Percentiles rank a stretch among this genome's conserved stretches.
These are phyloP conservation scores for Paecilomyces sp. DNA, from an alignment of 2,329 filamentous ascomycete species.

Conservation along the genomic window DNA sequence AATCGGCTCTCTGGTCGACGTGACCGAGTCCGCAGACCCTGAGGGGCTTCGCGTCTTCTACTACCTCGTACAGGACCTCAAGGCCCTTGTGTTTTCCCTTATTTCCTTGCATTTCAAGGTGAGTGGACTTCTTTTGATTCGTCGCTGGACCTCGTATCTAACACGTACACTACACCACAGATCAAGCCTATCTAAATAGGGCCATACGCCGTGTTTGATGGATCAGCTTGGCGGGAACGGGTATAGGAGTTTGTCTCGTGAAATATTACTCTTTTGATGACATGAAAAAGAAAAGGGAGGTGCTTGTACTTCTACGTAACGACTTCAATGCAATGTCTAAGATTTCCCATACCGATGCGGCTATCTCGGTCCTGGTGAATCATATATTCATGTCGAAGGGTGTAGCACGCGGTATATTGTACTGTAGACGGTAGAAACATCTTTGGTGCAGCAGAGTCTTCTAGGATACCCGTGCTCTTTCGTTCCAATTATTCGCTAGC, in stretches of 20 bases:
- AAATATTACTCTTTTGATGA: neutral
- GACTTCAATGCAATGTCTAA: neutral
- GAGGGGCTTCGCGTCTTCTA: slow-evolving; percentile 97
- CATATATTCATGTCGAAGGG: neutral
- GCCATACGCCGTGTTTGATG: neutral
- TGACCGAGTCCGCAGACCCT: slow-evolving; percentile 90
- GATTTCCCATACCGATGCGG: neutral
- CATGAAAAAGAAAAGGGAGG: neutral
- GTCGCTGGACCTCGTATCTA: neutral
- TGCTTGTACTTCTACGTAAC: neutral
- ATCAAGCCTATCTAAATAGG: slow-evolving; percentile 44
- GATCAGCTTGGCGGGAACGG: neutral
- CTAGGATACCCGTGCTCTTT: neutral
- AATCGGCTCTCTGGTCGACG: slow-evolving; percentile 93
- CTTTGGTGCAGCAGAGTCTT: neutral
- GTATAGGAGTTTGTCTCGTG: neutral
- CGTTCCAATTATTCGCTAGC: neutral
- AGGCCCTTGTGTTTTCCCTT: slow-evolving; percentile 91
- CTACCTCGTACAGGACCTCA: slow-evolving; percentile 95
- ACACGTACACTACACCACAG: slow-evolving; percentile 22
- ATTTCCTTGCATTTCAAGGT: slow-evolving; percentile 97
- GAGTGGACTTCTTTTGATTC: slow-evolving; percentile 7
- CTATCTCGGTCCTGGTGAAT: neutral
- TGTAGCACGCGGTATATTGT: neutral
- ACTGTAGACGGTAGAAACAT: neutral